Conservation (phyloP, 73 alveolate species). For the Durusdinium trenchii region DNA sequence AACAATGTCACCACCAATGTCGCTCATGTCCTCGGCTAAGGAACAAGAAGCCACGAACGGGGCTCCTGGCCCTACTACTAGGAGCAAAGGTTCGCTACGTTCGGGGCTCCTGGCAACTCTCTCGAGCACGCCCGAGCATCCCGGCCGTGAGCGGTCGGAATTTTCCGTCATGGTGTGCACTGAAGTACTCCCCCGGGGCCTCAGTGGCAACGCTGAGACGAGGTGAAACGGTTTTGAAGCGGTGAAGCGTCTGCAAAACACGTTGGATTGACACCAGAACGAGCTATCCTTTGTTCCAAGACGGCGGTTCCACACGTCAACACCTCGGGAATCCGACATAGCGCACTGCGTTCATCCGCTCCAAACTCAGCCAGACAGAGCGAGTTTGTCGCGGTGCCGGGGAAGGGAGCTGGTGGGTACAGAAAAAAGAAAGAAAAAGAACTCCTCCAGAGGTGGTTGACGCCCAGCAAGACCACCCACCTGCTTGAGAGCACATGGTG, state of each 20-base stretch:
- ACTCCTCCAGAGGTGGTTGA: no score
- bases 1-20: no score
- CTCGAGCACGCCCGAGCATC: not conserved
- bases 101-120: not conserved
- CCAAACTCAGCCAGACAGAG: not conserved
- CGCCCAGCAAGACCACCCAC: no score
- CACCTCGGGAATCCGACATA: constrained; percentile 29
- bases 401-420: no score
- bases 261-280: not conserved
- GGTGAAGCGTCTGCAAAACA: no score
- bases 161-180: constrained; percentile 84
- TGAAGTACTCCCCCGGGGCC: constrained; percentile 90
- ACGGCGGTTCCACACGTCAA: not conserved
- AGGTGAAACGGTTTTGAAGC: not conserved
- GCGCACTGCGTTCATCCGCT: constrained; percentile 93
- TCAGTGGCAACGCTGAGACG: not conserved
- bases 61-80: no score
- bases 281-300: not conserved
- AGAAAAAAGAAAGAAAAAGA: no score
- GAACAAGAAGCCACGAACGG: no score
- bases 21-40: no score
- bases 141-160: constrained; percentile 83
- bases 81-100: no score
- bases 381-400: no score
- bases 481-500: no score